Percentiles rank a stretch among this genome's conserved stretches.
Evolutionary conservation across 2,329 filamentous ascomycete genomes (phyloP).

Genomic region (Periconia macrospinosa): DNA sequence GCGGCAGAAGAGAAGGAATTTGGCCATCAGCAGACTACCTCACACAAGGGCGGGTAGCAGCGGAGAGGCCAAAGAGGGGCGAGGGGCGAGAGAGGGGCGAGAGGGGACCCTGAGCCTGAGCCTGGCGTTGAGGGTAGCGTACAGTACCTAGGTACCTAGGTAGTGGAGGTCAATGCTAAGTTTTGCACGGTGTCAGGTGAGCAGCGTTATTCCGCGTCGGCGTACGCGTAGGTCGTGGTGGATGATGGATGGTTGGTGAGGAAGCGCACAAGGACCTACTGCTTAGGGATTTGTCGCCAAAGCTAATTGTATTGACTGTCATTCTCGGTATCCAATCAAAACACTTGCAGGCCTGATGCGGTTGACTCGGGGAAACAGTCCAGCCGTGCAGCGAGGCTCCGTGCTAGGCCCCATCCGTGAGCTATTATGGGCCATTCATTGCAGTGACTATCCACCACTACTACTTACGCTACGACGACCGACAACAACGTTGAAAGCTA

Average conservation of each 20-base stretch:
- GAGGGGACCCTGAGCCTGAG: background rate
- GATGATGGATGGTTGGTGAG: conserved; percentile 4
- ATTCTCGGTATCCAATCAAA: conserved; percentile 39
- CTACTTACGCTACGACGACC: too few relatives aligned
- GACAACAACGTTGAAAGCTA: conserved; percentile 16
- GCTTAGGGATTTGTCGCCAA: conserved; percentile 35
- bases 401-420: background rate
- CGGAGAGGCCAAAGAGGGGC: background rate
- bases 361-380: conserved; percentile 19
- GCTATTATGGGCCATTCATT: background rate
- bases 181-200: conserved; percentile 37
- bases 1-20: background rate
- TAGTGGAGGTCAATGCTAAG: background rate
- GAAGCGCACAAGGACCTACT: conserved; percentile 19
- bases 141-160: too few relatives aligned
- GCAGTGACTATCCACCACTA: too few relatives aligned
- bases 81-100: too few relatives aligned
- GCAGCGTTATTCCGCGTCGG: conserved; percentile 8
- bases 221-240: conserved; percentile 16
- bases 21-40: background rate
- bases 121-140: too few relatives aligned
- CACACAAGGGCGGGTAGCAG: conserved; percentile 18
- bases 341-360: conserved; percentile 11
- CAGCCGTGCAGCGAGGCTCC: conserved; percentile 9
- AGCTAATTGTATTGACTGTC: conserved; percentile 38